These are phyloP conservation scores for Nicotiana attenuata DNA, from an alignment of 257 asterid species.

Conservation along the genomic window DNA sequence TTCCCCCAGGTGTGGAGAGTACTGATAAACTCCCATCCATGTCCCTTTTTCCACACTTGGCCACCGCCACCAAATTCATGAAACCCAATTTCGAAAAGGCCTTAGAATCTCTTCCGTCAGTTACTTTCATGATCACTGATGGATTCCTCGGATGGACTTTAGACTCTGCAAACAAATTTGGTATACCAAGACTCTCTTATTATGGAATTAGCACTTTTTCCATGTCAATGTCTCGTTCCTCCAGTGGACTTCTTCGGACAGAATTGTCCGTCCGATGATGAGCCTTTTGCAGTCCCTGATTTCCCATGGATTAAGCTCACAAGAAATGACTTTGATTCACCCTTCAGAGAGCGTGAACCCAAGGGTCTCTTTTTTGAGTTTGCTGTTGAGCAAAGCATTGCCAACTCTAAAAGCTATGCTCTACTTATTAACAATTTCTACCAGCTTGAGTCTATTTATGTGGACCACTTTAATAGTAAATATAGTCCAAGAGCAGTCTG, in stretches of 20 bases:
- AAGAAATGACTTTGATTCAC: constrained; percentile 38
- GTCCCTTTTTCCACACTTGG: constrained; percentile 44
- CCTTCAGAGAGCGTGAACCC: constrained; percentile 25
- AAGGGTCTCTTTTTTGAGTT: constrained; percentile 30
- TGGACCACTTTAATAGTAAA: constrained; percentile 14
- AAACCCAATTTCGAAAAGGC: constrained; percentile 47
- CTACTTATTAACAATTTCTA: constrained; percentile 44
- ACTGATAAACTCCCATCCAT: constrained; percentile 63
- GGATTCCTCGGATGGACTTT: constrained; percentile 68
- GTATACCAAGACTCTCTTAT: constrained; percentile 47
- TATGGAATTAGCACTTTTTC: constrained; percentile 31
- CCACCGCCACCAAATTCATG: constrained; percentile 32
- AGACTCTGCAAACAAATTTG: constrained; percentile 33
- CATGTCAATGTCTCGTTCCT: too few relatives aligned
- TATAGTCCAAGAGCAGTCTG: constrained; percentile 20
- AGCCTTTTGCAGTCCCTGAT: constrained; percentile 26
- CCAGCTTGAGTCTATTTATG: constrained; percentile 44
- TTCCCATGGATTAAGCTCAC: constrained; percentile 51
- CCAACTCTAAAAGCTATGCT: constrained; percentile 46
- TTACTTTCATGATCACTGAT: constrained; percentile 52
- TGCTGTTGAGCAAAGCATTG: not conserved
- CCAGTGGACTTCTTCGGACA: not conserved
- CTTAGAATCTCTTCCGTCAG: constrained; percentile 12
- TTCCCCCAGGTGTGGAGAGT: constrained; percentile 52
- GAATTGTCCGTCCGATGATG: constrained; percentile 32